Evolutionary conservation across 2,329 filamentous ascomycete genomes (phyloP).

Genomic region (Apiospora sp.): DNA sequence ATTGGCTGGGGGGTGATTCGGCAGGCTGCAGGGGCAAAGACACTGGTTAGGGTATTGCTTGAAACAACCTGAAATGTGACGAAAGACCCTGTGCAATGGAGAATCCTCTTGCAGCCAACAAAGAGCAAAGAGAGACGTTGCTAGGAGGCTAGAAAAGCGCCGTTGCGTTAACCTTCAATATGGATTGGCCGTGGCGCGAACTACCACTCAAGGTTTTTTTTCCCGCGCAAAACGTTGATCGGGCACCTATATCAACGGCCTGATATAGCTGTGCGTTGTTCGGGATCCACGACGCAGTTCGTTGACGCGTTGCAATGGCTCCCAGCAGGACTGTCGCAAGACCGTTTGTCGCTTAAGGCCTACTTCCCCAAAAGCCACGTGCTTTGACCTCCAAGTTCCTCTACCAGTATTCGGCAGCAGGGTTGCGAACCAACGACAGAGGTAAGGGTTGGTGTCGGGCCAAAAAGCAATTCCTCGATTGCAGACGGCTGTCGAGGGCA

Average conservation of each 20-base stretch:
- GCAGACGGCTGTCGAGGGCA: background rate
- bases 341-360: background rate
- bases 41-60: background rate
- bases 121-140: slow-evolving; percentile 21
- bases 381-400: background rate
- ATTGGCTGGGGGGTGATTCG: slow-evolving; percentile 1
- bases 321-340: background rate
- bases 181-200: slow-evolving; percentile 1
- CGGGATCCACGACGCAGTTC: background rate
- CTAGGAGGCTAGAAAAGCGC: background rate
- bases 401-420: background rate
- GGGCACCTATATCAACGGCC: slow-evolving; percentile 13
- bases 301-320: background rate
- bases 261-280: slow-evolving; percentile 1
- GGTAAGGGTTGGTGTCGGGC: background rate
- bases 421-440: background rate
- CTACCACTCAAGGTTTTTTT: slow-evolving; percentile 8
- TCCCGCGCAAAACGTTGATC: background rate
- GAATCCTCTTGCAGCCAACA: background rate
- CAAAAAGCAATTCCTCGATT: background rate
- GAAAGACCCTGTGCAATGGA: slow-evolving; percentile 14
- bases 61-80: slow-evolving; percentile 8
- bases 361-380: background rate
- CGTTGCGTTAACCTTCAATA: background rate
- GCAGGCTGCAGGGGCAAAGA: slow-evolving; percentile 16